Evolutionary conservation across 805 yeast genomes (phyloP).

Genomic region (Candida ascalaphidarum): DNA sequence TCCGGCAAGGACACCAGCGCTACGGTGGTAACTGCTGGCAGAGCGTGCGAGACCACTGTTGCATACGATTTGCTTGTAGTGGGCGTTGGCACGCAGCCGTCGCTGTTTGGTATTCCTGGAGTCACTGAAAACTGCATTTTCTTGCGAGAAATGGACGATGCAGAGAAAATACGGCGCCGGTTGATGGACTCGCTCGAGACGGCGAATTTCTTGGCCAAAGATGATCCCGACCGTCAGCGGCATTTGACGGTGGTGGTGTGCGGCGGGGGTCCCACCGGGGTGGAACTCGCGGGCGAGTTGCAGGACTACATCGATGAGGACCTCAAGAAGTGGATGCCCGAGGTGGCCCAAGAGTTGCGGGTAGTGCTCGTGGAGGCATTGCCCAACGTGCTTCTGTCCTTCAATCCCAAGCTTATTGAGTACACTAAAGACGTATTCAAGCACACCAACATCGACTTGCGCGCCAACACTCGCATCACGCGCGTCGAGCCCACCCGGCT

Average conservation of each 20-base stretch:
- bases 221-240: constrained; percentile 73
- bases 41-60: constrained; percentile 38
- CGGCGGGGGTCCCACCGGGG: constrained; percentile 99
- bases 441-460: constrained; percentile 59
- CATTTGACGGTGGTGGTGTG: constrained; percentile 84
- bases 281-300: constrained; percentile 93
- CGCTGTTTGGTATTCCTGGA: constrained; percentile 93
- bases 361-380: constrained; percentile 86
- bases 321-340: constrained; percentile 82
- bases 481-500: constrained; percentile 68
- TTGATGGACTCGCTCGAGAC: constrained; percentile 85
- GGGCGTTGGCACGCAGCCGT: constrained; percentile 93
- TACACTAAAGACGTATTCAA: constrained; percentile 76
- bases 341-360: constrained; percentile 68
- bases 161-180: constrained; percentile 73
- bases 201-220: constrained; percentile 71
- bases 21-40: constrained; percentile 31
- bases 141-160: constrained; percentile 85
- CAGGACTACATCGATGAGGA: constrained; percentile 94
- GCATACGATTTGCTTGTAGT: constrained; percentile 78
- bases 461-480: constrained; percentile 82
- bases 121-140: constrained; percentile 81
- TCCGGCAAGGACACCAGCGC: constrained; percentile 40
- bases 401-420: constrained; percentile 57
- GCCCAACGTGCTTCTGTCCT: constrained; percentile 77